Evolutionary conservation across 257 asterid species (phyloP), one percentile per base, ranked within the genome.

Genomic region (Nicotiana undulata): DNA sequence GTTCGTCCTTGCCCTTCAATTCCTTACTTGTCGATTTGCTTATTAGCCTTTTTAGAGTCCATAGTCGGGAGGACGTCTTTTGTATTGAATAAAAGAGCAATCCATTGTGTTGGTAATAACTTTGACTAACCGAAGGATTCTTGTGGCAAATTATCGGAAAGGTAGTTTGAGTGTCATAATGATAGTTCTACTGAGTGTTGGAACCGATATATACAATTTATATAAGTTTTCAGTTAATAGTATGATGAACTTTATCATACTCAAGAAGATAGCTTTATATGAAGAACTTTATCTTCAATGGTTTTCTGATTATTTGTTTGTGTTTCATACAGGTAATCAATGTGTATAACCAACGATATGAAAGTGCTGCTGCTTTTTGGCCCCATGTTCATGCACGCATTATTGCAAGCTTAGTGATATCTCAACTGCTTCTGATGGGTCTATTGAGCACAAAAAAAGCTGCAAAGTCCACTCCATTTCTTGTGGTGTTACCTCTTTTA

Each of bases 341-440:
- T 53, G 99, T 96, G 83, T 96, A 96, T 79, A 82, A 92, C 85
- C 99, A 96, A 82, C 90, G 84, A 72, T 92, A 94, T 65, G 98
- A 96, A 87, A 96, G 98, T 46, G 96, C 97, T 72, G 99, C 92
- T 65, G 99, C 98, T 6, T 96, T 96, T 66, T 96, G 99, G 99
- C 99, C 99, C 3, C 97, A 92, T 4, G 93, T 96, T 74, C 99
- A 96, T 66, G 90, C 92, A 31, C 97, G 98, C 5, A 96, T 96
- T 63, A 76, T 96, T 72, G 97, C 97, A 34, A 91, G 98, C 92
- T 85, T 96, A 79, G 83, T 94, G 52, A 90, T 96, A 81, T 96
- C 99, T 22, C 99, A 96, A 44, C 90, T 96, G 81, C 98, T 96
- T 40, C 81, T 96, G 44, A 75, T 94, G 83, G 98, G 99, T 60